phyloP scores from a whole-genome alignment of 352 stramenopile genomes.

The Globisporangium middletonii region DNA sequence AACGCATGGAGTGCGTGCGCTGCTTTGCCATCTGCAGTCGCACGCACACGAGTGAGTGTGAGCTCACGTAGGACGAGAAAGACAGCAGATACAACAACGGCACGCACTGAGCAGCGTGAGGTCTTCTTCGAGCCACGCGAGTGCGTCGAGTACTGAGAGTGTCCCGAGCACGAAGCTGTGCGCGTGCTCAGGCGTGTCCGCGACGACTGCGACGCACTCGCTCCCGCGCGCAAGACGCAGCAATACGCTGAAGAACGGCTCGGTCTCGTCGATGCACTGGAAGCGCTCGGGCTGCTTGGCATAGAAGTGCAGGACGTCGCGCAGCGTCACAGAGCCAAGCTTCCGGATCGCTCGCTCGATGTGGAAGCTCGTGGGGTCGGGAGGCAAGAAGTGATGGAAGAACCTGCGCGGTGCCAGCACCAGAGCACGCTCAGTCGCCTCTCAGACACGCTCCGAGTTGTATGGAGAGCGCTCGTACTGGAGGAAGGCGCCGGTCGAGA shows the following conservation, averaged over 20 bases:
- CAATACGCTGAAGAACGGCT: constrained; percentile 53
- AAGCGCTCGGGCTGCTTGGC: constrained; percentile 17
- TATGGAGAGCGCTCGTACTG: constrained; percentile 15
- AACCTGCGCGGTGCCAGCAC: constrained; percentile 13
- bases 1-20: constrained; percentile 32
- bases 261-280: constrained; percentile 32
- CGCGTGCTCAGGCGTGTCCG: constrained; percentile 10
- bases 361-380: constrained; percentile 32
- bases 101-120: constrained; percentile 48
- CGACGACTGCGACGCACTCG: constrained; percentile 32
- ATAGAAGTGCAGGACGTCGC: constrained; percentile 26
- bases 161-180: constrained; percentile 30
- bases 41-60: neutral
- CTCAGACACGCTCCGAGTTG: neutral
- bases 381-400: constrained; percentile 26
- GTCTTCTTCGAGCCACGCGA: constrained; percentile 56
- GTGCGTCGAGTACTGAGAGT: constrained; percentile 33
- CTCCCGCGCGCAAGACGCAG: constrained; percentile 44
- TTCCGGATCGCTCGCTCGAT: constrained; percentile 30
- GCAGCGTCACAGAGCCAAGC: constrained; percentile 25
- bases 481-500: constrained; percentile 38
- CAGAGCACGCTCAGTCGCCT: neutral
- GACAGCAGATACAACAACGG: neutral
- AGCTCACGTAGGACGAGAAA: neutral
- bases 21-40: constrained; percentile 24